phyloP scores from a whole-genome alignment of 176 grass and related monocot species.

The Dactylis glomerata region DNA sequence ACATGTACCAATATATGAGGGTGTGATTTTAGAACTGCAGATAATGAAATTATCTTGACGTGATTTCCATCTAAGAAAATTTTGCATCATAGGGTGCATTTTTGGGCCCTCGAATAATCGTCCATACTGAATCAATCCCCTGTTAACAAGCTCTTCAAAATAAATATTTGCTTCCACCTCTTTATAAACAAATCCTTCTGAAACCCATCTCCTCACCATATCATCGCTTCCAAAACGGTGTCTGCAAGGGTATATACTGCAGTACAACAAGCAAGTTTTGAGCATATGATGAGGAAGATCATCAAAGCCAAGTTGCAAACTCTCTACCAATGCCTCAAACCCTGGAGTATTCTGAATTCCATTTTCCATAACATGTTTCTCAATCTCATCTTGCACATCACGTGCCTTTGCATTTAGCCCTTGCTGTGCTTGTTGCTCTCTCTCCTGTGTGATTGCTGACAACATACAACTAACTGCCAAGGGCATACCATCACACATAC shows the following conservation, averaged over 20 bases:
- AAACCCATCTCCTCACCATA: not conserved
- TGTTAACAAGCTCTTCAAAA: not conserved
- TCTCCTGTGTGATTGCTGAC: not conserved
- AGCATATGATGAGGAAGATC: not conserved
- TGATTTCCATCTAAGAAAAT: not conserved
- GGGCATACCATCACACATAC: not conserved
- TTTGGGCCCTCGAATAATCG: no score
- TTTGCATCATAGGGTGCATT: not conserved
- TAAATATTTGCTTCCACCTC: not conserved
- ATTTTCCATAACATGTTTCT: not conserved
- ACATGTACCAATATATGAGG: not conserved
- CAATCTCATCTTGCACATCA: not conserved
- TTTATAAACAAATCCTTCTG: not conserved
- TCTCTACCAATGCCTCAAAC: not conserved
- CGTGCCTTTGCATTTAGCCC: not conserved
- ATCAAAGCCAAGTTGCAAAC: not conserved
- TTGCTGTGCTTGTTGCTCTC: not conserved
- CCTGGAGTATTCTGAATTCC: not conserved
- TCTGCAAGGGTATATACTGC: not conserved
- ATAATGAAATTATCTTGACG: not conserved
- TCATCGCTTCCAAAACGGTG: rapidly evolving
- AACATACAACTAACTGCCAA: not conserved
- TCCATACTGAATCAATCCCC: not conserved
- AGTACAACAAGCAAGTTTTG: not conserved
- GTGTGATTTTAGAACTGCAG: not conserved